Evolutionary conservation across 306 rosid genomes (phyloP).

Genomic region (Coriaria nepalensis): DNA sequence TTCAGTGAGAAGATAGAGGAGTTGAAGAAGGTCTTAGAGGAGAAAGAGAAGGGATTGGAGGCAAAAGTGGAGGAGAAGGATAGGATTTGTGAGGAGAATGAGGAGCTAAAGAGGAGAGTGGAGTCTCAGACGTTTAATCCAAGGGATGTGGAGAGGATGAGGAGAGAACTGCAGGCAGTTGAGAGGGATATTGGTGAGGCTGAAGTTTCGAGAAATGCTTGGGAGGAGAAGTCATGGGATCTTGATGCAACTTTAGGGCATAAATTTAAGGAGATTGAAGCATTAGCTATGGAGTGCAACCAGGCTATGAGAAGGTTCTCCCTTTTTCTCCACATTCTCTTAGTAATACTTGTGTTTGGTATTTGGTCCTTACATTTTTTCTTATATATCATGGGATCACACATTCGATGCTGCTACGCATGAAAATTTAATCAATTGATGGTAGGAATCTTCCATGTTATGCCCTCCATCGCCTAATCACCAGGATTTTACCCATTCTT

Average conservation of each 20-base stretch:
- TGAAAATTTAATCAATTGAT: too few species aligned
- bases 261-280: constrained; percentile 57
- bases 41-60: constrained; percentile 49
- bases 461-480: too few species aligned
- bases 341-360: background rate
- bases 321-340: background rate
- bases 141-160: constrained; percentile 88
- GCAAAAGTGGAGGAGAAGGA: constrained; percentile 37
- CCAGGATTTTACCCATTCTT: too few species aligned
- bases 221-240: constrained; percentile 86
- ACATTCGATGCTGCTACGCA: too few species aligned
- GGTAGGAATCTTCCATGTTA: too few species aligned
- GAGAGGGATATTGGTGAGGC: constrained; percentile 70
- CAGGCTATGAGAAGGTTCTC: constrained; percentile 52
- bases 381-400: background rate
- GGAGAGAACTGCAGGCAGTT: constrained; percentile 72
- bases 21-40: constrained; percentile 34
- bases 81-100: constrained; percentile 48
- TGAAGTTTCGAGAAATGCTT: constrained; percentile 42
- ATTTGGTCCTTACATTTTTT: background rate
- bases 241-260: constrained; percentile 32
- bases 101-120: constrained; percentile 50
- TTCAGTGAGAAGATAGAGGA: constrained; percentile 22
- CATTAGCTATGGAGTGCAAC: constrained; percentile 62
- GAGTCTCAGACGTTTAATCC: constrained; percentile 53